Conservation (phyloP, 306 rosid species). For the Pterocarpus santalinus region DNA sequence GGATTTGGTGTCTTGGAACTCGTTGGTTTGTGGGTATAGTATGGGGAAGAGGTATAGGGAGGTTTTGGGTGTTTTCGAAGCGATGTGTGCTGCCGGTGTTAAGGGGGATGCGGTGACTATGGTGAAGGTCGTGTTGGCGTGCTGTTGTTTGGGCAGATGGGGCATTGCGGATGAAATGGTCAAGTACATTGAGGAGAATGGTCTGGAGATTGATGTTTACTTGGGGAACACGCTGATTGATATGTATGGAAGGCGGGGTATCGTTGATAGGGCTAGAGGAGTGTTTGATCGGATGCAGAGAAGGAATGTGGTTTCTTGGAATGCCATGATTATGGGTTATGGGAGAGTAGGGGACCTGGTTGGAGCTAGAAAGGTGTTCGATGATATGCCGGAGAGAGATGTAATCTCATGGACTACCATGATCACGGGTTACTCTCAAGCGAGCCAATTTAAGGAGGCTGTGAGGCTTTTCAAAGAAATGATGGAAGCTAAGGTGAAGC, state of each 20-base stretch:
- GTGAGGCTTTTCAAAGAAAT: constrained; percentile 78
- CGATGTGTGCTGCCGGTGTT: constrained; percentile 56
- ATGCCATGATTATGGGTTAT: constrained; percentile 74
- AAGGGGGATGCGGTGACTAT: constrained; percentile 78
- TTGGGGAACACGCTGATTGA: constrained; percentile 83
- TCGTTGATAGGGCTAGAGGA: constrained; percentile 60
- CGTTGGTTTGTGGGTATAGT: constrained; percentile 77
- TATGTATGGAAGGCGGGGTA: constrained; percentile 74
- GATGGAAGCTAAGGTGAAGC: constrained; percentile 80
- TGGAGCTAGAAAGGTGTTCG: constrained; percentile 63
- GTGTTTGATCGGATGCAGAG: constrained; percentile 72
- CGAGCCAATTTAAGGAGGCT: constrained; percentile 65
- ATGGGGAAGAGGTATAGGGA: constrained; percentile 64
- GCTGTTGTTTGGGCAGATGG: constrained; percentile 66
- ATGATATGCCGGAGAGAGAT: constrained; percentile 71
- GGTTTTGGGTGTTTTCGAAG: constrained; percentile 69
- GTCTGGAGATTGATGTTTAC: constrained; percentile 64
- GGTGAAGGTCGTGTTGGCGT: constrained; percentile 78
- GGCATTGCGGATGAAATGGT: constrained; percentile 65
- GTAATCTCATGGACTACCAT: constrained; percentile 89
- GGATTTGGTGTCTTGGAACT: constrained; percentile 94
- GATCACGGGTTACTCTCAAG: constrained; percentile 82
- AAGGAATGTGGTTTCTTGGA: constrained; percentile 82
- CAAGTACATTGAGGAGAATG: constrained; percentile 64
- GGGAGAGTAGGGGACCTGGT: constrained; percentile 62